Evolutionary conservation across 108 stramenopile species (phyloP).

Genomic region (Hondaea fermentalgiana): DNA sequence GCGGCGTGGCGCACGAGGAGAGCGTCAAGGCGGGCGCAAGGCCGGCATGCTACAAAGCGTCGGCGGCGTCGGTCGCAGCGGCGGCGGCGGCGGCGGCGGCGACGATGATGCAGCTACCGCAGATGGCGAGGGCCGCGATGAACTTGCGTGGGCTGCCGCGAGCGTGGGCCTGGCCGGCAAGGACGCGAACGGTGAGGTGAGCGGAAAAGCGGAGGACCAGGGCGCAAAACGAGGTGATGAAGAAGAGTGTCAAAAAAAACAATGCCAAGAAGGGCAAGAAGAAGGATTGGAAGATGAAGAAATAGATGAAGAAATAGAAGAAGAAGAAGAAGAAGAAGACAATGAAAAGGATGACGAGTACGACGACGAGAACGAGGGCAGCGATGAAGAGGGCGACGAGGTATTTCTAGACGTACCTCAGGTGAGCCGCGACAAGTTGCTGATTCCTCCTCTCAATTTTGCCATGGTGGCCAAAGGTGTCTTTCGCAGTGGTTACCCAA

Average conservation of each 20-base stretch:
- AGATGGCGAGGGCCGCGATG: too few species aligned
- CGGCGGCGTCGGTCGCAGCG: not conserved
- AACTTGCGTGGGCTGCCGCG: too few species aligned
- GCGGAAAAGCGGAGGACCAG: too few species aligned
- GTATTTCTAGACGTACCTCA: slow-evolving; percentile 12
- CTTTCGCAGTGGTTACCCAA: slow-evolving; percentile 17
- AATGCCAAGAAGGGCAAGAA: not conserved
- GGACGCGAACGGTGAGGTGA: too few species aligned
- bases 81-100: not conserved
- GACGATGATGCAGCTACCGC: too few species aligned
- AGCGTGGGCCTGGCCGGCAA: too few species aligned
- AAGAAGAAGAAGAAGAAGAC: not conserved
- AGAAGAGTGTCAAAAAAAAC: too few species aligned
- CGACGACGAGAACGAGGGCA: not conserved
- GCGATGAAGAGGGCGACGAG: not conserved
- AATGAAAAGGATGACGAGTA: not conserved
- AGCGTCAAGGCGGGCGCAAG: too few species aligned
- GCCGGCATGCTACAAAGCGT: too few species aligned
- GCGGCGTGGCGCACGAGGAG: too few species aligned
- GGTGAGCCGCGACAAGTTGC: not conserved
- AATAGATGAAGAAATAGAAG: too few species aligned
- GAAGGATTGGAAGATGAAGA: not conserved
- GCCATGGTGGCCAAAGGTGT: slow-evolving; percentile 28
- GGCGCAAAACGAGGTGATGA: too few species aligned
- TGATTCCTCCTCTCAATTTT: slow-evolving; percentile 24